A percentile compares a stretch with the other conserved stretches of the same genome.
phyloP scores from a whole-genome alignment of 1,139 yeast genomes.

The Blastobotrys capitulatus region DNA sequence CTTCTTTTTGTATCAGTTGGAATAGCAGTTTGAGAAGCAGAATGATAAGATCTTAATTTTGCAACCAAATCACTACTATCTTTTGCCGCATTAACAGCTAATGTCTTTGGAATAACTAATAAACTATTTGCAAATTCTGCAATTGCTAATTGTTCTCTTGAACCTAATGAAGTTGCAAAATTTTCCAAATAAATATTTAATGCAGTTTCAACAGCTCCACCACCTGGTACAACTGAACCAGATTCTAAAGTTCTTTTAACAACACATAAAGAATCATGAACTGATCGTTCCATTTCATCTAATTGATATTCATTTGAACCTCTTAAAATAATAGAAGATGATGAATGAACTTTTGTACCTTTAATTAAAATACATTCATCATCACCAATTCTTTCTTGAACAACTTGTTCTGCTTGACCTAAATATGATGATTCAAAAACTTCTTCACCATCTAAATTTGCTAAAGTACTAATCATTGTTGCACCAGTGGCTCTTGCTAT shows the following conservation, averaged over 20 bases:
- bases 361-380: slow-evolving; percentile 94
- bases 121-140: slow-evolving; percentile 94
- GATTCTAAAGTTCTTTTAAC: slow-evolving; percentile 95
- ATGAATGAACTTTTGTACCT: slow-evolving; percentile 91
- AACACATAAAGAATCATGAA: slow-evolving; percentile 91
- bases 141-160: slow-evolving; percentile 96
- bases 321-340: slow-evolving; percentile 86
- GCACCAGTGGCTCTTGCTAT: slow-evolving; percentile 99
- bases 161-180: slow-evolving; percentile 96
- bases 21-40: slow-evolving; percentile 86
- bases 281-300: slow-evolving; percentile 97
- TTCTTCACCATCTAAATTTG: slow-evolving; percentile 97
- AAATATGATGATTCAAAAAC: slow-evolving; percentile 82
- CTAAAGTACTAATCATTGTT: slow-evolving; percentile 75
- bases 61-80: slow-evolving; percentile 94
- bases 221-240: slow-evolving; percentile 96
- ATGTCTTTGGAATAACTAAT: slow-evolving; percentile 89
- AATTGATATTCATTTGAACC: slow-evolving; percentile 95
- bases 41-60: slow-evolving; percentile 92
- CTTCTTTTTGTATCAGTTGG: slow-evolving; percentile 77
- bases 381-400: slow-evolving; percentile 87
- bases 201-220: slow-evolving; percentile 98
- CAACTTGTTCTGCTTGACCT: slow-evolving; percentile 90
- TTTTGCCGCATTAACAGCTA: slow-evolving; percentile 97
- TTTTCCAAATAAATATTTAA: slow-evolving; percentile 91